A percentile compares a stretch with the other conserved stretches of the same genome.
These are phyloP conservation scores for Mycena vitilis DNA, from an alignment of 768 basidiomycete genomes.

Conservation along the genomic window DNA sequence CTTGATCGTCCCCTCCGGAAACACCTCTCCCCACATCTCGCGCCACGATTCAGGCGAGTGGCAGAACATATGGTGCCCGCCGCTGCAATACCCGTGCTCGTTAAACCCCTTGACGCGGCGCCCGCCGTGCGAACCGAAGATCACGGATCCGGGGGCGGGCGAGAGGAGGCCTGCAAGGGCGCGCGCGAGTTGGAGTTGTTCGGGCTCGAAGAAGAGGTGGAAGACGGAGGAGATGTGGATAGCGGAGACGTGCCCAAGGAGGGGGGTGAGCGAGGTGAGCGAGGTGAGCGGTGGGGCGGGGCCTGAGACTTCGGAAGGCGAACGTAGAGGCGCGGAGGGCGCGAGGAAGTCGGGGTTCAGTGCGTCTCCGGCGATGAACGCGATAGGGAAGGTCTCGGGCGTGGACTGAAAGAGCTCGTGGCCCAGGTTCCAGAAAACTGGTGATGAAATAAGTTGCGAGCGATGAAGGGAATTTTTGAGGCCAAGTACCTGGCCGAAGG, in stretches of 20 bases:
- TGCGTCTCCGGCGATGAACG: slow-evolving; percentile 67
- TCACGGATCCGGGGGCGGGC: slow-evolving; percentile 48
- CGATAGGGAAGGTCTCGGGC: slow-evolving; percentile 62
- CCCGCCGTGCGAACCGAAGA: slow-evolving; percentile 53
- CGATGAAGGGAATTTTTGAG: too few species aligned
- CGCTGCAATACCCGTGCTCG: slow-evolving; percentile 9
- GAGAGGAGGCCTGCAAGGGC: slow-evolving; percentile 47
- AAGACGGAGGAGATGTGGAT: slow-evolving; percentile 56
- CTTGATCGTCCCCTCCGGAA: slow-evolving; percentile 43
- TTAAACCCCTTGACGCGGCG: slow-evolving; percentile 46
- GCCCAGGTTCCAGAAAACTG: slow-evolving; percentile 72
- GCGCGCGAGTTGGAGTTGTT: slow-evolving; percentile 45
- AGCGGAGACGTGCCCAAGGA: slow-evolving; percentile 59
- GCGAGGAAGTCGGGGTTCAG: slow-evolving; percentile 60
- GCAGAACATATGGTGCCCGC: slow-evolving; percentile 48
- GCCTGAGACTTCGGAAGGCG: slow-evolving; percentile 34
- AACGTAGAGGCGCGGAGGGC: slow-evolving; percentile 42
- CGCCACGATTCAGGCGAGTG: slow-evolving; percentile 52
- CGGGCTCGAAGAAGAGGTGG: slow-evolving; percentile 50
- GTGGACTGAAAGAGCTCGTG: slow-evolving; percentile 70
- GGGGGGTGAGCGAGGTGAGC: slow-evolving; percentile 55
- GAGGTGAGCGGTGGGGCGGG: slow-evolving; percentile 40
- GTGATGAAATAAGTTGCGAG: neutral
- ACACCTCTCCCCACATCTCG: slow-evolving; percentile 51
- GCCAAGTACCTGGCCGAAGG: slow-evolving; percentile 45